phyloP scores from a whole-genome alignment of 345 rosid genomes.

The Pistacia atlantica region DNA sequence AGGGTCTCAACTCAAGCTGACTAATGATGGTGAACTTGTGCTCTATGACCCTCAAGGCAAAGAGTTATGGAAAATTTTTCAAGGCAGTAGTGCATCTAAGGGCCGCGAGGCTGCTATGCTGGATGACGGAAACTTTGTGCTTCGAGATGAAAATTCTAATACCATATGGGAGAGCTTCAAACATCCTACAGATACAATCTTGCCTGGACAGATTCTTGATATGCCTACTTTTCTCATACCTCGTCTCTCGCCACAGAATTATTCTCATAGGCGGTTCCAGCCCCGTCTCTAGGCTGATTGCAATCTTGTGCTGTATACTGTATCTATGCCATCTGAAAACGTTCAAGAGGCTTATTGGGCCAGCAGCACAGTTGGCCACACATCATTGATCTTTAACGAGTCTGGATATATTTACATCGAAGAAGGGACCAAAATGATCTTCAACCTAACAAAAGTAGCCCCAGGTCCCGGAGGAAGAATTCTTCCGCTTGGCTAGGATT shows the following conservation, averaged over 20 bases:
- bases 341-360: not conserved
- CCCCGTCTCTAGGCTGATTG: not conserved
- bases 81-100: not conserved
- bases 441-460: not conserved
- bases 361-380: not conserved
- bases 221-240: not conserved
- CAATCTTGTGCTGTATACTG: slow-evolving; percentile 1
- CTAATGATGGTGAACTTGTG: slow-evolving; percentile 9
- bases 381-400: slow-evolving; percentile 8
- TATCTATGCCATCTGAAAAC: not conserved
- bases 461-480: not conserved
- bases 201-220: slow-evolving; percentile 9
- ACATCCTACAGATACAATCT: slow-evolving; percentile 17
- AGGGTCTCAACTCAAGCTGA: slow-evolving; percentile 8
- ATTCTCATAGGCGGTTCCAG: slow-evolving; percentile 3
- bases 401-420: slow-evolving; percentile 6
- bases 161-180: slow-evolving; percentile 15
- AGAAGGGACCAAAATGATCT: not conserved
- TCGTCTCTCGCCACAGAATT: not conserved
- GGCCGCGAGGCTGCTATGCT: not conserved
- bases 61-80: not conserved
- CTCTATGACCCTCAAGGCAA: not conserved
- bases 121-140: slow-evolving; percentile 17
- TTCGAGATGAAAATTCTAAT: not conserved
- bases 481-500: not conserved